Evolutionary conservation across 495 filamentous ascomycete species (phyloP).

Genomic region (Jackrogersella multiformis): DNA sequence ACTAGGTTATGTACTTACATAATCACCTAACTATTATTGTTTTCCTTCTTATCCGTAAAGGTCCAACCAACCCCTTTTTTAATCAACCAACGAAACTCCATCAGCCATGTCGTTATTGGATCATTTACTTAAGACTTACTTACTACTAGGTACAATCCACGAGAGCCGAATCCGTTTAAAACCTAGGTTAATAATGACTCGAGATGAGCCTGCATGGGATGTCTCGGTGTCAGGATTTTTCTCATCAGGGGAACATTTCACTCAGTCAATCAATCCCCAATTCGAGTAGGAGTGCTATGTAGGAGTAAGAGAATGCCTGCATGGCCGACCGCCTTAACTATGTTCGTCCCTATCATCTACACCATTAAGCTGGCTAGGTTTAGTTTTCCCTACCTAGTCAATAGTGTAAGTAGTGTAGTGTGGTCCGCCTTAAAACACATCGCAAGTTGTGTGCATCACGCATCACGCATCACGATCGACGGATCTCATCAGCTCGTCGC

Average conservation of each 20-base stretch:
- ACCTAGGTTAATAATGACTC: slow-evolving; percentile 30
- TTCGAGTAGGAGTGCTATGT: slow-evolving; percentile 24
- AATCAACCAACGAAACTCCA: slow-evolving; percentile 1
- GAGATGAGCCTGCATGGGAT: slow-evolving; percentile 38
- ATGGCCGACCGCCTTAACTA: slow-evolving; percentile 29
- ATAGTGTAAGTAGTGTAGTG: no score
- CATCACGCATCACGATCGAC: slow-evolving; percentile 37
- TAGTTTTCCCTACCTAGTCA: no score
- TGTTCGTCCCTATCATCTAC: slow-evolving; percentile 16
- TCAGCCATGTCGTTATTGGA: slow-evolving; percentile 27
- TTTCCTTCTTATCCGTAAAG: slow-evolving; percentile 8
- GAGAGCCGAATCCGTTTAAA: slow-evolving; percentile 21
- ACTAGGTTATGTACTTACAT: slow-evolving; percentile 17
- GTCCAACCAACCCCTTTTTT: slow-evolving; percentile 12
- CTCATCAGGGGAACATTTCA: slow-evolving; percentile 34
- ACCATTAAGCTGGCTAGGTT: not conserved
- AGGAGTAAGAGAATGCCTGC: slow-evolving; percentile 27
- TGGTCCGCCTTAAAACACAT: slow-evolving; percentile 14
- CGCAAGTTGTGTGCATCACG: slow-evolving; percentile 26
- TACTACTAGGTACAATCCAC: slow-evolving; percentile 13
- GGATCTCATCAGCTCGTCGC: slow-evolving; percentile 9
- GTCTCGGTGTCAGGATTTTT: slow-evolving; percentile 42
- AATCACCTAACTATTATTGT: no score
- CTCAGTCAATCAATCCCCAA: slow-evolving; percentile 26
- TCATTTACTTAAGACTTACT: slow-evolving; percentile 24